These are phyloP conservation scores for Senna siamea DNA, from an alignment of 306 rosid species.

Conservation along the genomic window DNA sequence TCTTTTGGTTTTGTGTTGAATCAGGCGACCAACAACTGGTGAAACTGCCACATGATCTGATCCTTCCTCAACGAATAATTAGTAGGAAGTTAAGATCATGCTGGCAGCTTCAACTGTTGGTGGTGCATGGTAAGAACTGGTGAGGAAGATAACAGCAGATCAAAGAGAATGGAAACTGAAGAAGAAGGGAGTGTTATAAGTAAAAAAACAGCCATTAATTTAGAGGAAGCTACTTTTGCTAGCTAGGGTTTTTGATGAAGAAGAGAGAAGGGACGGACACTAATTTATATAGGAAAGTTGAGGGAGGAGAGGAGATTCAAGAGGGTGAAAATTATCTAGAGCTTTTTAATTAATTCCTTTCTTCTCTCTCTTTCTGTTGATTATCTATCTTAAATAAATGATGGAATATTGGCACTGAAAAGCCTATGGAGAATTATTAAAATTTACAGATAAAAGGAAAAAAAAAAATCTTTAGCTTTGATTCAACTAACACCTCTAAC, in stretches of 20 bases:
- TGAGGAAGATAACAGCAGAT: conserved; percentile 25
- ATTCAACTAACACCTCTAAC: too few relatives aligned
- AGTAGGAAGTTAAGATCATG: conserved; percentile 94
- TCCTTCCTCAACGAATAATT: conserved; percentile 53
- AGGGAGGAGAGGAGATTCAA: conserved; percentile 4
- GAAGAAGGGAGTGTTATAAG: not conserved
- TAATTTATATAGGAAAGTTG: conserved; percentile 58
- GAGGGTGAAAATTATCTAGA: not conserved
- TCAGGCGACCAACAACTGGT: conserved; percentile 78
- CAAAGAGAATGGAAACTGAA: conserved; percentile 29
- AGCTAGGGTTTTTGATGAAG: conserved; percentile 73
- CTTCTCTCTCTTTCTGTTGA: not conserved
- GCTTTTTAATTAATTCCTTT: not conserved
- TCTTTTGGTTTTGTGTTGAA: not conserved
- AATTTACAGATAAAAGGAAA: too few relatives aligned
- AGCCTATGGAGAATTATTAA: conserved; percentile 29
- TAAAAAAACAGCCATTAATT: not conserved
- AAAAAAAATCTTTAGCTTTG: too few relatives aligned
- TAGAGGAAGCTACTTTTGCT: conserved; percentile 7
- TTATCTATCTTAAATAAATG: too few relatives aligned
- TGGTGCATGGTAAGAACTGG: conserved; percentile 49
- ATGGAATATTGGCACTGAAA: too few relatives aligned
- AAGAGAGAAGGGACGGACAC: conserved; percentile 45
- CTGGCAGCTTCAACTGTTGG: conserved; percentile 99
- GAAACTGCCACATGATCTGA: conserved; percentile 99